Evolutionary conservation across 192 early-diverging fungal species (phyloP).

Genomic region (Jimgerdemannia flammicorona): DNA sequence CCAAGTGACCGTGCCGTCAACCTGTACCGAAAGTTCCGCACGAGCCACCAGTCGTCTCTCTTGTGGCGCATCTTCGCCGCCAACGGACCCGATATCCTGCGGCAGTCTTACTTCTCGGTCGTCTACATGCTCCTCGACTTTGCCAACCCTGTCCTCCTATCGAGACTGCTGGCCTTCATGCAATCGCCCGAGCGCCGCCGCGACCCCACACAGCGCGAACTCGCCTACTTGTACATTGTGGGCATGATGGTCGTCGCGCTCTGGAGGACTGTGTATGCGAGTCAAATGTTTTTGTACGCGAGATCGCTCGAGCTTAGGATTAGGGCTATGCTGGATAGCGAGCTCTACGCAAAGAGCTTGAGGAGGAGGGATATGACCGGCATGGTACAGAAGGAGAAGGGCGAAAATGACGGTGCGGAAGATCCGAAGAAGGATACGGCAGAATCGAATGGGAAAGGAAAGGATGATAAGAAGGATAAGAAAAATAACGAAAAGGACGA

Average conservation of each 20-base stretch:
- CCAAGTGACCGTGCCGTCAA: not conserved
- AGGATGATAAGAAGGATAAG: constrained; percentile 33
- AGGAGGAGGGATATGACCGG: constrained; percentile 55
- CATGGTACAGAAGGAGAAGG: constrained; percentile 30
- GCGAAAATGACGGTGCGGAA: constrained; percentile 9
- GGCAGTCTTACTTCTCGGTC: not conserved
- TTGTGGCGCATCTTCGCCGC: constrained; percentile 22
- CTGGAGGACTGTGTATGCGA: constrained; percentile 11
- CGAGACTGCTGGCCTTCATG: constrained; percentile 54
- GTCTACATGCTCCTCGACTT: constrained; percentile 9
- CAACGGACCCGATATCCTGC: constrained; percentile 9
- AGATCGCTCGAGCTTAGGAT: constrained; percentile 41
- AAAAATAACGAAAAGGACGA: constrained; percentile 24
- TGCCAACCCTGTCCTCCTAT: constrained; percentile 59
- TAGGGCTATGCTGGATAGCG: constrained; percentile 52
- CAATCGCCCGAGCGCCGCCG: constrained; percentile 46
- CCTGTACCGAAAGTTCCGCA: not conserved
- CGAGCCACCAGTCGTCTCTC: not conserved
- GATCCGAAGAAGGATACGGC: constrained; percentile 9
- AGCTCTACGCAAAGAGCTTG: constrained; percentile 59
- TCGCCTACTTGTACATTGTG: constrained; percentile 44
- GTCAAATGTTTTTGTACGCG: constrained; percentile 37
- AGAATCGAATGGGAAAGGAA: not conserved
- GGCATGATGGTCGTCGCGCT: constrained; percentile 38
- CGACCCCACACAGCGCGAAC: constrained; percentile 44